These are phyloP conservation scores for Phialophora macrospora DNA, from an alignment of 2,329 filamentous ascomycete genomes.

Conservation along the genomic window DNA sequence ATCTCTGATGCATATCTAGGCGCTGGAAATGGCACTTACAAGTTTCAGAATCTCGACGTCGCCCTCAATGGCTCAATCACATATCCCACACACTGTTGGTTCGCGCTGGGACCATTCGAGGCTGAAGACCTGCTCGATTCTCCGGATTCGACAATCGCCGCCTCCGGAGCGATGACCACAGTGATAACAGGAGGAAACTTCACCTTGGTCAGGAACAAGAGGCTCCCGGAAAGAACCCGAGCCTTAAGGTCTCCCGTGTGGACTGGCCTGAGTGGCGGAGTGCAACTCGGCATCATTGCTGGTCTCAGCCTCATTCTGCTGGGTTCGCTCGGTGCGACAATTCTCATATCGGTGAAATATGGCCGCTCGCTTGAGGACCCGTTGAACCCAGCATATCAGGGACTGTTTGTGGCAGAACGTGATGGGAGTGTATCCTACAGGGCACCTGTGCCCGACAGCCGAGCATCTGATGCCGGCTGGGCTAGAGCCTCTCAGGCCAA, in stretches of 20 bases:
- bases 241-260: background rate
- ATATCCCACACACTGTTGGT: conserved; percentile 7
- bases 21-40: background rate
- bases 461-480: background rate
- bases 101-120: background rate
- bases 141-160: background rate
- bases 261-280: background rate
- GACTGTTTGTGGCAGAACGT: background rate
- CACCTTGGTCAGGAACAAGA: background rate
- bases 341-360: background rate
- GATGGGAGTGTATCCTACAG: conserved; percentile 1
- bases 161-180: background rate
- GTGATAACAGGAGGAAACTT: conserved; percentile 3
- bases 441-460: background rate
- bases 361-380: conserved; percentile 8
- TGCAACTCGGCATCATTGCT: background rate
- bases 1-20: background rate
- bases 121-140: background rate
- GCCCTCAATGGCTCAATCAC: background rate
- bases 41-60: background rate
- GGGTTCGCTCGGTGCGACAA: background rate
- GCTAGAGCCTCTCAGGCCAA: background rate
- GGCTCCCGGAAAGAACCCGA: background rate
- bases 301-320: background rate
- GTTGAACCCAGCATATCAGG: background rate